phyloP scores from a whole-genome alignment of 2,329 filamentous ascomycete genomes.

The Karstenula rhodostoma region DNA sequence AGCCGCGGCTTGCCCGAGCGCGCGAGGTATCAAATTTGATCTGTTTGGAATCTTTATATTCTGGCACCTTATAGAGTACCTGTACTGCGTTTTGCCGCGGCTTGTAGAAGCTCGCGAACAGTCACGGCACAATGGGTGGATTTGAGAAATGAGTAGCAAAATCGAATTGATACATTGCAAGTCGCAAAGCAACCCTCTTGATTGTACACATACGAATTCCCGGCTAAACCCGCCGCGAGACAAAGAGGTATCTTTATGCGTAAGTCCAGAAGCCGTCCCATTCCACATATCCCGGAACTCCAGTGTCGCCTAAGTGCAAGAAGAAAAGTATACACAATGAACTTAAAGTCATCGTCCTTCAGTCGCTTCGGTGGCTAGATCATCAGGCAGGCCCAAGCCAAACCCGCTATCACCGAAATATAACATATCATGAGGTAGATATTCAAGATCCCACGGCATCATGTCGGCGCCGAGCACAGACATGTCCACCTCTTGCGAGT shows the following conservation, averaged over 20 bases:
- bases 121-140: too few species aligned
- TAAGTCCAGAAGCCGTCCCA: neutral
- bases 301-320: neutral
- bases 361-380: conserved; percentile 7
- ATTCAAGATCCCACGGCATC: conserved; percentile 76
- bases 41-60: too few species aligned
- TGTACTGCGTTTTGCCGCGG: too few species aligned
- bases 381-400: conserved; percentile 15
- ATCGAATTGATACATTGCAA: neutral
- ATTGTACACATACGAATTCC: neutral
- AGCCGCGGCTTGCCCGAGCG: too few species aligned
- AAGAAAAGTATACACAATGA: neutral
- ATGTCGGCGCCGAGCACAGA: conserved; percentile 72
- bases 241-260: conserved; percentile 8
- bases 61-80: too few species aligned
- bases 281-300: neutral
- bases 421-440: conserved; percentile 72
- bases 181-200: neutral
- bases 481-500: conserved; percentile 81
- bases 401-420: conserved; percentile 42
- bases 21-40: too few species aligned
- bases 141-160: neutral
- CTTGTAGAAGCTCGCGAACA: too few species aligned
- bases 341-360: neutral
- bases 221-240: neutral